Evolutionary conservation across 1,284 basidiomycete genomes (phyloP).

Genomic region (Rhodotorula mucilaginosa): DNA sequence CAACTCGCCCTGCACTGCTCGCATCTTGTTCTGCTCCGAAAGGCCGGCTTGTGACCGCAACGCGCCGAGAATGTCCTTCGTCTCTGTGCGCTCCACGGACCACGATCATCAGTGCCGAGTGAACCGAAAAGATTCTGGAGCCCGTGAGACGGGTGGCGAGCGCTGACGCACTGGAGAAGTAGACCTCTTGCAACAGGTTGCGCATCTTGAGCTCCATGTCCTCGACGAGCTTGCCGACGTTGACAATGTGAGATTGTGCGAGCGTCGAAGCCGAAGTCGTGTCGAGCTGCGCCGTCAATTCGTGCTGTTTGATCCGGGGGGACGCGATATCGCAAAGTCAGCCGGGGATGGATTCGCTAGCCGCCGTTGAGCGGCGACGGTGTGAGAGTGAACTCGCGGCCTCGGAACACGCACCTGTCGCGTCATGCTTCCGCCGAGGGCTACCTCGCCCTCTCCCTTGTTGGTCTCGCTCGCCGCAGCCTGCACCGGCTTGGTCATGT

Average conservation of each 20-base stretch:
- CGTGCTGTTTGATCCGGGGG: conserved; percentile 57
- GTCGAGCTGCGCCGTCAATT: conserved; percentile 73
- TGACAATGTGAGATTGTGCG: conserved; percentile 77
- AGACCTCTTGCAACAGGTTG: conserved; percentile 91
- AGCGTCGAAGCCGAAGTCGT: conserved; percentile 54
- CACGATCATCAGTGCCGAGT: no score
- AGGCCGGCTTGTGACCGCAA: conserved; percentile 82
- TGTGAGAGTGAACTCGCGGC: background rate
- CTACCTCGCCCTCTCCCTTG: conserved; percentile 62
- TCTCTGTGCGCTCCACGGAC: conserved; percentile 61
- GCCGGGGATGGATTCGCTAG: no score
- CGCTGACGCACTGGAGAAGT: conserved; percentile 58
- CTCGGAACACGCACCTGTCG: conserved; percentile 67
- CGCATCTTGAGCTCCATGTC: conserved; percentile 99
- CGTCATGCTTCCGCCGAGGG: conserved; percentile 92
- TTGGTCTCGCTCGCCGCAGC: conserved; percentile 48
- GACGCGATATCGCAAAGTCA: background rate
- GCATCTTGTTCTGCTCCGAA: conserved; percentile 74
- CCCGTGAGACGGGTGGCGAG: no score
- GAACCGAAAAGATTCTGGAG: no score
- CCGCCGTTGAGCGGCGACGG: no score
- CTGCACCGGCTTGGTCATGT: conserved; percentile 63
- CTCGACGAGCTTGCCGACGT: conserved; percentile 91
- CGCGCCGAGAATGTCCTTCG: conserved; percentile 88
- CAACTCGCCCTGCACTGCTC: conserved; percentile 87